Percentiles rank a stretch among this genome's conserved stretches.
Conservation (phyloP, 192 early-diverging fungal genomes). For the Gaertneriomyces sp. region DNA sequence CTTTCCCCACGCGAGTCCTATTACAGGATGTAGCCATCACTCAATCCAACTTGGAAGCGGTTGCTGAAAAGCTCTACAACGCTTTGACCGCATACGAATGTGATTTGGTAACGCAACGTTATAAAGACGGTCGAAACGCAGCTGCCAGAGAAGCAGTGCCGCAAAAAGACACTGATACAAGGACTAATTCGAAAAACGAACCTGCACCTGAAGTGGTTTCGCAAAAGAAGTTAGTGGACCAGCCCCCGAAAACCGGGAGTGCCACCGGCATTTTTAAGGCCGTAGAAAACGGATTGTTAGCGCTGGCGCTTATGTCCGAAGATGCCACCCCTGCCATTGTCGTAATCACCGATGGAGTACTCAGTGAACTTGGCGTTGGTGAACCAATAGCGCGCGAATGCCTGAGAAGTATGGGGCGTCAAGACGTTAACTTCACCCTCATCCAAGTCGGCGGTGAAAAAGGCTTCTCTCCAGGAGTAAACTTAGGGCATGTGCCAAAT, state of each 20-base stretch:
- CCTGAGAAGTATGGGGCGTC: constrained; percentile 27
- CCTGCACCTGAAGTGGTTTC: background rate
- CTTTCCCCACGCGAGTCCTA: constrained; percentile 37
- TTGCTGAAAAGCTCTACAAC: constrained; percentile 42
- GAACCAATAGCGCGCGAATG: constrained; percentile 37
- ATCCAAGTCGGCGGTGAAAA: constrained; percentile 47
- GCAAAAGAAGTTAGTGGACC: background rate
- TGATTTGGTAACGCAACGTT: constrained; percentile 32
- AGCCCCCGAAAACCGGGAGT: background rate
- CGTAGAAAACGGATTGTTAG: constrained; percentile 38
- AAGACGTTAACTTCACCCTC: constrained; percentile 38
- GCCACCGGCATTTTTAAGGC: constrained; percentile 13
- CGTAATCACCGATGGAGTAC: constrained; percentile 50
- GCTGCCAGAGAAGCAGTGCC: background rate
- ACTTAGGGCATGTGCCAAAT: constrained; percentile 52
- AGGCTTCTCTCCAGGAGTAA: constrained; percentile 44
- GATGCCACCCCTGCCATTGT: constrained; percentile 42
- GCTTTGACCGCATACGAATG: constrained; percentile 47
- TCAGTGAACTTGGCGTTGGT: constrained; percentile 20
- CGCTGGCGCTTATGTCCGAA: constrained; percentile 36
- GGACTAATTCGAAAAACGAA: background rate
- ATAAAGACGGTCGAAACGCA: constrained; percentile 1
- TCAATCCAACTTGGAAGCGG: constrained; percentile 25
- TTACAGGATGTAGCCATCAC: constrained; percentile 48
- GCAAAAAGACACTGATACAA: background rate